phyloP scores from a whole-genome alignment of 176 grass and related monocot genomes.

The Alopecurus myosuroides region DNA sequence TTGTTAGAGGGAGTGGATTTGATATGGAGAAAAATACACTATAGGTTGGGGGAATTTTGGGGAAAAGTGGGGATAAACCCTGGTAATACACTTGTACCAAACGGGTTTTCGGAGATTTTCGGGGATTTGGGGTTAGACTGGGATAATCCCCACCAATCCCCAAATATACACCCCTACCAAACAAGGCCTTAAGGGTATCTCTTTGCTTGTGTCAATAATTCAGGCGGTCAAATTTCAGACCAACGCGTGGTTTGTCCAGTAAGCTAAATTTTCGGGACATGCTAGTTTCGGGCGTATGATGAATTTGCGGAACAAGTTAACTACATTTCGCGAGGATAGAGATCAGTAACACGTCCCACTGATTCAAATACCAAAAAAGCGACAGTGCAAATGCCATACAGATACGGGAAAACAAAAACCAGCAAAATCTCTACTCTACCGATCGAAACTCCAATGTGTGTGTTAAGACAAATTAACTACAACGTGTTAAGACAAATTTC shows the following conservation, averaged over 20 bases:
- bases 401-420: neutral
- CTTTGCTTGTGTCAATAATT: neutral
- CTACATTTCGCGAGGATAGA: neutral
- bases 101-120: too few relatives aligned
- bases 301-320: neutral
- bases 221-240: neutral
- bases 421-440: neutral
- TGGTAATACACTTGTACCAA: too few relatives aligned
- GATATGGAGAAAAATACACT: too few relatives aligned
- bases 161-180: too few relatives aligned
- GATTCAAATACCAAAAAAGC: neutral
- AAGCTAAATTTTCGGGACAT: neutral
- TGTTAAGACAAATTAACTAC: neutral
- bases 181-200: too few relatives aligned
- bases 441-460: too few relatives aligned
- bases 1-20: too few relatives aligned
- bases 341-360: neutral
- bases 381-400: neutral
- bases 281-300: neutral
- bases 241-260: neutral
- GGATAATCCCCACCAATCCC: too few relatives aligned
- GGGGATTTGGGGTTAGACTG: too few relatives aligned
- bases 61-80: too few relatives aligned
- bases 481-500: too few relatives aligned
- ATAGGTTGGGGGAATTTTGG: too few relatives aligned